Percentiles rank a stretch among this genome's conserved stretches.
phyloP scores from a whole-genome alignment of 352 stramenopile species.

The Phytophthora gonapodyides region DNA sequence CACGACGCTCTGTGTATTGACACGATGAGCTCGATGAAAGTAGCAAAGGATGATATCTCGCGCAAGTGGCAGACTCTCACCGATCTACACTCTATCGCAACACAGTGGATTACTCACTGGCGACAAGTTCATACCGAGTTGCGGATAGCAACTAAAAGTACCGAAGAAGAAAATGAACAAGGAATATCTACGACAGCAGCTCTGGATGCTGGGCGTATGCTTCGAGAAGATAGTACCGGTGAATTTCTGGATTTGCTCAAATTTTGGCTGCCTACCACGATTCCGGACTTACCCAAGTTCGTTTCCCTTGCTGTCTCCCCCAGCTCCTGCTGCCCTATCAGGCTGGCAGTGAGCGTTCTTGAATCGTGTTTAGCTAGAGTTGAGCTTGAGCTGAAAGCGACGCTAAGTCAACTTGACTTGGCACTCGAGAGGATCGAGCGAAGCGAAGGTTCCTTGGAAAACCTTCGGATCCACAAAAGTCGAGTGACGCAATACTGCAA shows the following conservation, averaged over 20 bases:
- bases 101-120: slow-evolving; percentile 24
- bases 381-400: slow-evolving; percentile 13
- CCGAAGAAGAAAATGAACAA: background rate
- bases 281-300: slow-evolving; percentile 17
- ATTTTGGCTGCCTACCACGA: slow-evolving; percentile 8
- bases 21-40: slow-evolving; percentile 15
- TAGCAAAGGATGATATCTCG: slow-evolving; percentile 8
- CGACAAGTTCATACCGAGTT: slow-evolving; percentile 22
- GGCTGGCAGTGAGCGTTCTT: slow-evolving; percentile 10
- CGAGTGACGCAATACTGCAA: slow-evolving; percentile 12
- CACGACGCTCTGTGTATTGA: slow-evolving; percentile 22
- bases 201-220: slow-evolving; percentile 2
- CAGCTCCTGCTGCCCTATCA: slow-evolving; percentile 8
- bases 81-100: slow-evolving; percentile 14
- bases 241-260: slow-evolving; percentile 22
- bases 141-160: background rate
- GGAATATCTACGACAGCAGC: background rate
- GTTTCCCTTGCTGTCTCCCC: slow-evolving; percentile 11
- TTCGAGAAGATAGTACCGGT: slow-evolving; percentile 23
- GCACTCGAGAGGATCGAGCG: slow-evolving; percentile 11
- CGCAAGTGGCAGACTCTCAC: slow-evolving; percentile 10
- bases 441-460: slow-evolving; percentile 17
- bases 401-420: slow-evolving; percentile 11
- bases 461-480: slow-evolving; percentile 16
- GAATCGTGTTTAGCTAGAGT: slow-evolving; percentile 19